Percentiles rank a stretch among this genome's conserved stretches.
Conservation (phyloP, 2,329 filamentous ascomycete species). For the Septoria linicola region DNA sequence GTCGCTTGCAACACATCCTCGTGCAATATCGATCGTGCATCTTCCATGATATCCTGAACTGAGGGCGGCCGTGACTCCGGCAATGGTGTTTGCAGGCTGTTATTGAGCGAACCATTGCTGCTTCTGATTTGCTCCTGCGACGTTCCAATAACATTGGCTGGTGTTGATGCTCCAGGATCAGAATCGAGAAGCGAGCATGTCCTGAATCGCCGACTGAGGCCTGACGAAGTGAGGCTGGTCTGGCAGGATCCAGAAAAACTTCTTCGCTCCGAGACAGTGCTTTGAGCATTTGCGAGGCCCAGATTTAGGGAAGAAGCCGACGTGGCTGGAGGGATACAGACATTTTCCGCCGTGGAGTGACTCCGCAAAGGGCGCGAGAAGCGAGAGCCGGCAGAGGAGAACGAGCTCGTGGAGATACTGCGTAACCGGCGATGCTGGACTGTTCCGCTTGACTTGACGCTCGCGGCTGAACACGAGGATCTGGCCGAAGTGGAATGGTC, state of each 20-base stretch:
- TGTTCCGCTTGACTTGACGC: conserved; percentile 27
- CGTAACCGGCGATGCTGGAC: conserved; percentile 31
- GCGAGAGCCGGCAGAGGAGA: conserved; percentile 28
- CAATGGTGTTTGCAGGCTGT: neutral
- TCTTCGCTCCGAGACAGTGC: neutral
- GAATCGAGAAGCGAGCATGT: conserved; percentile 9
- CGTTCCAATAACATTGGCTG: conserved; percentile 20
- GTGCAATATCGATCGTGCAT: neutral
- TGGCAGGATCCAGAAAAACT: conserved; percentile 13
- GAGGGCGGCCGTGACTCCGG: conserved; percentile 8
- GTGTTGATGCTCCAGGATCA: conserved; percentile 3
- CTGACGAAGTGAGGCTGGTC: conserved; percentile 23
- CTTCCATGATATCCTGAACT: conserved; percentile 1
- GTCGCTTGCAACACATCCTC: neutral
- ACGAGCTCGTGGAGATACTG: conserved; percentile 33
- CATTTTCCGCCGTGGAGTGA: conserved; percentile 8
- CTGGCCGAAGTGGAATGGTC: neutral
- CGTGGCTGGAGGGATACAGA: conserved; percentile 5
- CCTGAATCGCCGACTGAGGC: conserved; percentile 9
- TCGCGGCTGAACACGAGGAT: conserved; percentile 28
- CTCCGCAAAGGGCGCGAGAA: conserved; percentile 13
- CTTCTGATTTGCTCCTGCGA: conserved; percentile 4
- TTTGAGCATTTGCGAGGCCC: conserved; percentile 13
- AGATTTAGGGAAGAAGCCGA: conserved; percentile 18
- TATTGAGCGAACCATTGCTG: neutral